A percentile compares a stretch with the other conserved stretches of the same genome.
Evolutionary conservation across 2,329 filamentous ascomycete species (phyloP).

Genomic region (Peltaster fructicola): DNA sequence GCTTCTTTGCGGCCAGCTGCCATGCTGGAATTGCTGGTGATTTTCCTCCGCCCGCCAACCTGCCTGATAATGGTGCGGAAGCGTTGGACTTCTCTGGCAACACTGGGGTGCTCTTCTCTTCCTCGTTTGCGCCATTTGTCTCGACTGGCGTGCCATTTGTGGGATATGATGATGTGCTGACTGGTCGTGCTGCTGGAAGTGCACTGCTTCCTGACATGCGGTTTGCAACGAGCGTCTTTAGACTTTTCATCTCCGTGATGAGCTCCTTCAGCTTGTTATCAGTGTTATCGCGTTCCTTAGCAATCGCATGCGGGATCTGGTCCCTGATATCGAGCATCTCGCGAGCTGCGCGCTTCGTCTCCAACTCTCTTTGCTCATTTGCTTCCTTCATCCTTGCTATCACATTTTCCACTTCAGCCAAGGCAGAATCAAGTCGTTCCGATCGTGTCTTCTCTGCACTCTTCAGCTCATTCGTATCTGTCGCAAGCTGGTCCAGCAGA

Average conservation of each 20-base stretch:
- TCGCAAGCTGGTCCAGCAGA: slow-evolving; percentile 76
- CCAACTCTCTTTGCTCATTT: slow-evolving; percentile 67
- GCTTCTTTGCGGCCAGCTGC: slow-evolving; percentile 34
- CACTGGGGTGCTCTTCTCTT: slow-evolving; percentile 7
- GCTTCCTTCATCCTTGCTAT: slow-evolving; percentile 67
- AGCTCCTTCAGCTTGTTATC: slow-evolving; percentile 72
- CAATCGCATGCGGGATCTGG: slow-evolving; percentile 71
- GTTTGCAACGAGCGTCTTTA: slow-evolving; percentile 70
- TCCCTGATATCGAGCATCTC: slow-evolving; percentile 72
- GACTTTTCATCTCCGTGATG: slow-evolving; percentile 69
- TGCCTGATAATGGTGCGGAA: slow-evolving; percentile 11
- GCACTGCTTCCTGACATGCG: slow-evolving; percentile 25
- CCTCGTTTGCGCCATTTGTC: slow-evolving; percentile 4
- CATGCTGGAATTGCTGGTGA: slow-evolving; percentile 33
- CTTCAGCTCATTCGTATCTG: slow-evolving; percentile 80
- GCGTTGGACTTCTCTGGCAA: slow-evolving; percentile 8
- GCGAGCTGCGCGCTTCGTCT: slow-evolving; percentile 68
- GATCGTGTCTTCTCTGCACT: slow-evolving; percentile 70
- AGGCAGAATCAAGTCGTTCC: slow-evolving; percentile 61
- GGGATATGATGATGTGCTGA: slow-evolving; percentile 1
- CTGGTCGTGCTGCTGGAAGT: slow-evolving; percentile 1
- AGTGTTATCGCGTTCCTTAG: slow-evolving; percentile 69
- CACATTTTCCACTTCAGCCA: slow-evolving; percentile 70
- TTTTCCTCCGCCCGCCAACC: slow-evolving; percentile 11
- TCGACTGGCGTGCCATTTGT: neutral